Evolutionary conservation across 495 filamentous ascomycete genomes (phyloP).

Genomic region (Darksidea phi): DNA sequence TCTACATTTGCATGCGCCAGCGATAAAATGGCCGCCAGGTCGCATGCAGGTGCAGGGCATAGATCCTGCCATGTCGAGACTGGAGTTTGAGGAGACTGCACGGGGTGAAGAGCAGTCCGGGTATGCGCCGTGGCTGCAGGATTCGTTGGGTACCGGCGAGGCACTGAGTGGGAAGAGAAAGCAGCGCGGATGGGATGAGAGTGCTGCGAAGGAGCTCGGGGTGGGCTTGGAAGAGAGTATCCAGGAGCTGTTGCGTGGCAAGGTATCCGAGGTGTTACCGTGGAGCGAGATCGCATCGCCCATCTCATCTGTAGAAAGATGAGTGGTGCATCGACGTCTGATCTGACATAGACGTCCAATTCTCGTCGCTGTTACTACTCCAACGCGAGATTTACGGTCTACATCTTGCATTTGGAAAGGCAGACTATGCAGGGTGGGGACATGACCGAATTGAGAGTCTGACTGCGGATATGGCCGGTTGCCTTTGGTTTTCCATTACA

Average conservation of each 20-base stretch:
- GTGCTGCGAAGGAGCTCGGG: slow-evolving; percentile 5
- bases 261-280: background rate
- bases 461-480: too few relatives aligned
- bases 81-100: slow-evolving; percentile 34
- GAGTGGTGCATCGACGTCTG: too few relatives aligned
- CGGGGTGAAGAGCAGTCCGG: slow-evolving; percentile 34
- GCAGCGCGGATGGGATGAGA: slow-evolving; percentile 33
- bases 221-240: slow-evolving; percentile 10
- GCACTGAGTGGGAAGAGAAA: slow-evolving; percentile 36
- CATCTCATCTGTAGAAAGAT: too few relatives aligned
- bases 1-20: slow-evolving; percentile 40
- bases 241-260: background rate
- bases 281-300: slow-evolving; percentile 8
- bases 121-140: slow-evolving; percentile 31
- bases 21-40: slow-evolving; percentile 40
- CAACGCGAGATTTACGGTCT: too few relatives aligned
- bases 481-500: too few relatives aligned
- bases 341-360: too few relatives aligned
- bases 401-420: too few relatives aligned
- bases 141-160: slow-evolving; percentile 35
- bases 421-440: background rate
- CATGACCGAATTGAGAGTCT: background rate
- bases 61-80: slow-evolving; percentile 37
- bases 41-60: slow-evolving; percentile 40
- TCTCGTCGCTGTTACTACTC: too few relatives aligned